Conservation (phyloP, 805 yeast species). For the Nematodospora valgi region DNA sequence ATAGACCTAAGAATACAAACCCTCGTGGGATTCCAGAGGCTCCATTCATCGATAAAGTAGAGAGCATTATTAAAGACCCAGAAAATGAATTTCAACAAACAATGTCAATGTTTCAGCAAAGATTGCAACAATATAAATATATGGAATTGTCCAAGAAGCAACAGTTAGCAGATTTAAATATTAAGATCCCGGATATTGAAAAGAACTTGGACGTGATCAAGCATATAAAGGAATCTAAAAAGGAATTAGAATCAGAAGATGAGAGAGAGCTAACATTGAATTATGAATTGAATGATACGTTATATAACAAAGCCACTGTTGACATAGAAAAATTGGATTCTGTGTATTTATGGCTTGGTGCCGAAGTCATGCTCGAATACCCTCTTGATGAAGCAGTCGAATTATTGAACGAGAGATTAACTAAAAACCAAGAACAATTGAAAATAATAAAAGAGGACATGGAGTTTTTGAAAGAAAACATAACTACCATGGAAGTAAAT, state of each 20-base stretch:
- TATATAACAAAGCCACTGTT: conserved; percentile 78
- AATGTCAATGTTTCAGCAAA: conserved; percentile 76
- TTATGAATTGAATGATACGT: conserved; percentile 90
- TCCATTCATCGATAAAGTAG: conserved; percentile 85
- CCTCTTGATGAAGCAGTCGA: conserved; percentile 84
- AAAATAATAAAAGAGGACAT: conserved; percentile 73
- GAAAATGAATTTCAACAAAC: conserved; percentile 64
- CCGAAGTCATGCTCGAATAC: conserved; percentile 95
- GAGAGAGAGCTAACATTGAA: conserved; percentile 53
- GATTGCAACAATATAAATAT: conserved; percentile 84
- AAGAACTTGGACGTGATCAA: conserved; percentile 76
- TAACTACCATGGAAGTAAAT: conserved; percentile 97
- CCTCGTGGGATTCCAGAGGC: conserved; percentile 98
- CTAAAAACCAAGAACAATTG: conserved; percentile 57
- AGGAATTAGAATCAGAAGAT: conserved; percentile 26
- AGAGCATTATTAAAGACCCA: conserved; percentile 62
- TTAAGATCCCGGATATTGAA: conserved; percentile 87
- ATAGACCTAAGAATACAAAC: conserved; percentile 45
- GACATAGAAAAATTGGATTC: conserved; percentile 50
- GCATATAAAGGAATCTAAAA: conserved; percentile 50
- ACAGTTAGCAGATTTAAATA: conserved; percentile 49
- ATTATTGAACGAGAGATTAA: conserved; percentile 59
- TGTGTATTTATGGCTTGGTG: conserved; percentile 95
- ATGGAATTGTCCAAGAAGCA: conserved; percentile 65
- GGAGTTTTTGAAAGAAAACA: conserved; percentile 80